Percentiles rank a stretch among this genome's conserved stretches.
These are phyloP conservation scores for Fusarium cyanostomum DNA, from an alignment of 2,329 filamentous ascomycete genomes.

Conservation along the genomic window DNA sequence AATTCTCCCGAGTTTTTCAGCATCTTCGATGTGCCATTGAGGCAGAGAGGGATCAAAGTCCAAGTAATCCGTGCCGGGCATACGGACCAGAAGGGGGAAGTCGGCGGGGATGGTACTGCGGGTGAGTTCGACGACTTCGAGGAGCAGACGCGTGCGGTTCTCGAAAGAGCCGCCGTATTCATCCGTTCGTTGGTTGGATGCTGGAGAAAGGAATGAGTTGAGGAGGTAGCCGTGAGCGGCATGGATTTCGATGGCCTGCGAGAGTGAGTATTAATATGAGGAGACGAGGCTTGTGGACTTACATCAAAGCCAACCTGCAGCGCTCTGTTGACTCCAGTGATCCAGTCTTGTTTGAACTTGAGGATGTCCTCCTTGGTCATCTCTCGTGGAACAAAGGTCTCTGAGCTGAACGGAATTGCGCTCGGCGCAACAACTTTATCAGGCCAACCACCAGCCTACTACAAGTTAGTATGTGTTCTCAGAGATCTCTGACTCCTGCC, in stretches of 20 bases:
- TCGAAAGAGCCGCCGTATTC: slow-evolving; percentile 56
- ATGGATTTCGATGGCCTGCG: slow-evolving; percentile 47
- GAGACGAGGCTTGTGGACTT: background rate
- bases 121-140: slow-evolving; percentile 53
- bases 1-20: slow-evolving; percentile 66
- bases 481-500: fast-evolving
- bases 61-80: slow-evolving; percentile 78
- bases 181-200: slow-evolving; percentile 62
- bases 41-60: slow-evolving; percentile 65
- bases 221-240: slow-evolving; percentile 63
- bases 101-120: slow-evolving; percentile 28
- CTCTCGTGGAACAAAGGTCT: slow-evolving; percentile 32
- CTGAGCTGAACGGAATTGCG: slow-evolving; percentile 32
- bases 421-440: slow-evolving; percentile 39
- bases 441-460: slow-evolving; percentile 39
- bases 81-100: slow-evolving; percentile 71
- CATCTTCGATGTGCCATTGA: slow-evolving; percentile 71
- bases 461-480: background rate
- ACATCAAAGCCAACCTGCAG: slow-evolving; percentile 37
- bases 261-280: background rate
- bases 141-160: slow-evolving; percentile 57
- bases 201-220: slow-evolving; percentile 59
- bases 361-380: slow-evolving; percentile 38
- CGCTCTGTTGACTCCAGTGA: slow-evolving; percentile 30
- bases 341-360: slow-evolving; percentile 38